Percentiles rank a stretch among this genome's conserved stretches.
Conservation (phyloP, 345 rosid species). For the Heritiera fomes region DNA sequence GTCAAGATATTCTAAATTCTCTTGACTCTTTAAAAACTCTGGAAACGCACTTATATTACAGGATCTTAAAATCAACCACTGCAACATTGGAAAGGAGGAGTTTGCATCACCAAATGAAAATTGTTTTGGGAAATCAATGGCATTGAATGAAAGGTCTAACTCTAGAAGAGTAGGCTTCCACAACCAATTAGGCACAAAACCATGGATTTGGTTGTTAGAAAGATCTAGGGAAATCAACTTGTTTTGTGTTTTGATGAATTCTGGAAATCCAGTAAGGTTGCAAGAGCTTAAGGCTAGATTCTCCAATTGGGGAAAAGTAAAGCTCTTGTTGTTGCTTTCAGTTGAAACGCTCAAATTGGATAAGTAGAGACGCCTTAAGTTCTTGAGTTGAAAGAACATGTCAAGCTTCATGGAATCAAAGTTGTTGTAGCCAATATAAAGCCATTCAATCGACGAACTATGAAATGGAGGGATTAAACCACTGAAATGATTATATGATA, state of each 20-base stretch:
- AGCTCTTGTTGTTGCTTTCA: neutral
- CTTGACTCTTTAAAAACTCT: too few relatives aligned
- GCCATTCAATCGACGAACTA: neutral
- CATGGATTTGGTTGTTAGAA: too few relatives aligned
- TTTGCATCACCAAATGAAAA: neutral
- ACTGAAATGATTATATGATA: neutral
- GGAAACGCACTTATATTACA: too few relatives aligned
- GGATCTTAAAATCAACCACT: too few relatives aligned
- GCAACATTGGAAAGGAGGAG: neutral
- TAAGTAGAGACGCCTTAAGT: neutral
- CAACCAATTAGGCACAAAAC: too few relatives aligned
- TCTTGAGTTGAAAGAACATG: neutral
- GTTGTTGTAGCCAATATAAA: neutral
- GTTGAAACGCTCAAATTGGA: neutral
- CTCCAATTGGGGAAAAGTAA: neutral
- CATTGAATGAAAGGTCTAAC: too few relatives aligned
- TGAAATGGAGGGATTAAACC: neutral
- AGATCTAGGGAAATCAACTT: neutral
- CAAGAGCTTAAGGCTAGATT: rapidly evolving
- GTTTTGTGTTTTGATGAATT: conserved; percentile 8
- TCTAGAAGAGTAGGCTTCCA: too few relatives aligned
- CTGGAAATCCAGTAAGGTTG: neutral
- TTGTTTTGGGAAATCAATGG: neutral
- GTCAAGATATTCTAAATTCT: too few relatives aligned
- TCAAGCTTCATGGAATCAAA: neutral